A percentile compares a stretch with the other conserved stretches of the same genome.
Conservation (phyloP, 495 filamentous ascomycete genomes). For the Gamarada debralockiae region DNA sequence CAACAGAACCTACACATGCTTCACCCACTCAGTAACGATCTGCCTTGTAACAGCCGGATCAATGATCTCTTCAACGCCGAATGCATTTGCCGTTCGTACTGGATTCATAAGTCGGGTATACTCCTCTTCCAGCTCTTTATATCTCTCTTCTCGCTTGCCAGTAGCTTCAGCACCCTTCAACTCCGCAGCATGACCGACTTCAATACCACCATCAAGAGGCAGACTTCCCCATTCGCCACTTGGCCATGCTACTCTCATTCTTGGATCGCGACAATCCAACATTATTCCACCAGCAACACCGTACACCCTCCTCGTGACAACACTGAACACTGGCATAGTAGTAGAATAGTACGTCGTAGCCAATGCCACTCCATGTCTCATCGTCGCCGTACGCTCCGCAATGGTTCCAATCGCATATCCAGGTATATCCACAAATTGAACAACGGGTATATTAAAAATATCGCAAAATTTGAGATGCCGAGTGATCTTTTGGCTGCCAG, state of each 20-base stretch:
- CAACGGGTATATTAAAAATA: constrained; percentile 57
- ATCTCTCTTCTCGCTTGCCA: constrained; percentile 35
- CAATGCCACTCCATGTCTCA: constrained; percentile 58
- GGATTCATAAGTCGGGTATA: constrained; percentile 60
- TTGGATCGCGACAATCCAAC: constrained; percentile 55
- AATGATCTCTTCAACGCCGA: constrained; percentile 61
- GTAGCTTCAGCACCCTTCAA: constrained; percentile 50
- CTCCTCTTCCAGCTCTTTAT: constrained; percentile 52
- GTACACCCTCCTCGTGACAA: constrained; percentile 52
- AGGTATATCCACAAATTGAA: constrained; percentile 61
- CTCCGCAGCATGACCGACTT: constrained; percentile 56
- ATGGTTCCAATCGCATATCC: constrained; percentile 61
- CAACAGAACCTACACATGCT: constrained; percentile 41
- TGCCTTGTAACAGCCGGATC: constrained; percentile 54
- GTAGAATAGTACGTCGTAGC: constrained; percentile 57
- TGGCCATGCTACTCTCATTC: constrained; percentile 59
- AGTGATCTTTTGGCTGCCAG: constrained; percentile 55
- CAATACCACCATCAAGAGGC: constrained; percentile 58
- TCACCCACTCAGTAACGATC: constrained; percentile 49
- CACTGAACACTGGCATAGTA: constrained; percentile 56
- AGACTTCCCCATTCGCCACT: constrained; percentile 57
- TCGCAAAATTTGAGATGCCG: constrained; percentile 58
- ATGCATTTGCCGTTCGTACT: constrained; percentile 58
- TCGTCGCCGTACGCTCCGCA: constrained; percentile 57
- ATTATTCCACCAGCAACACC: constrained; percentile 61